Base-by-base conservation (phyloP, 352 stramenopile genomes). In the Globisporangium spinosum region DNA sequence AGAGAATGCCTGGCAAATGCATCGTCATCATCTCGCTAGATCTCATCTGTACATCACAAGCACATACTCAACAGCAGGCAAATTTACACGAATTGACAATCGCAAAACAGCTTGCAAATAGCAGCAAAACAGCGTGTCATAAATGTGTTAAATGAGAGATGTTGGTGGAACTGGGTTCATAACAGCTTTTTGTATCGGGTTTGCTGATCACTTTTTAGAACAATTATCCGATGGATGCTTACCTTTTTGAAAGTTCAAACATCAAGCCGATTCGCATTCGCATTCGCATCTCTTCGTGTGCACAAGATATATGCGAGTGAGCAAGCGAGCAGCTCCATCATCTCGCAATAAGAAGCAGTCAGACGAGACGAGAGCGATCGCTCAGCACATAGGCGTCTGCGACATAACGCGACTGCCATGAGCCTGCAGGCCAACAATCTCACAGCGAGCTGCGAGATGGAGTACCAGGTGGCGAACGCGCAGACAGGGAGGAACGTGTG, bases 381-480 rank as follows among this genome's bases (percentile, higher is more conserved):
- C 20, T 38, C 20, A 3, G 49, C 27, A 2, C 45, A 25, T 10
- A 45, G 12, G 5, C 38, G 12, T 43, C 12, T 17, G 23, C 17
- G 34, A 0, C 53, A 64, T 49, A 27, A 58, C 20, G 32, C 7
- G 17, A 27, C 43, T 32, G 25, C 32, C 8, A 27, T 27, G 43
- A 58, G 23, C 59, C n/a, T 29, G 17, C 9, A 29, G 9, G 15
- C 40, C 15, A 40, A 20, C 20, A 17, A 8, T 22, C 22, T 34
- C 17, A 9, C 51, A 6, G 53, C 67, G 35, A 55, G 20, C 10
- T 91, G 83, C 67, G 76, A 80, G 66, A 47, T 89, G 43, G 81
- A 91, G 73, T 73, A 85, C 72, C 83, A 91, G 68, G 65, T 84
- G 43, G 79, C 81, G 3, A 78, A 89, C 38, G 79, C 78, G 40